Evolutionary conservation across 2,329 filamentous ascomycete genomes (phyloP), one percentile per base, ranked within the genome.

Genomic region (Colletotrichum truncatum): DNA sequence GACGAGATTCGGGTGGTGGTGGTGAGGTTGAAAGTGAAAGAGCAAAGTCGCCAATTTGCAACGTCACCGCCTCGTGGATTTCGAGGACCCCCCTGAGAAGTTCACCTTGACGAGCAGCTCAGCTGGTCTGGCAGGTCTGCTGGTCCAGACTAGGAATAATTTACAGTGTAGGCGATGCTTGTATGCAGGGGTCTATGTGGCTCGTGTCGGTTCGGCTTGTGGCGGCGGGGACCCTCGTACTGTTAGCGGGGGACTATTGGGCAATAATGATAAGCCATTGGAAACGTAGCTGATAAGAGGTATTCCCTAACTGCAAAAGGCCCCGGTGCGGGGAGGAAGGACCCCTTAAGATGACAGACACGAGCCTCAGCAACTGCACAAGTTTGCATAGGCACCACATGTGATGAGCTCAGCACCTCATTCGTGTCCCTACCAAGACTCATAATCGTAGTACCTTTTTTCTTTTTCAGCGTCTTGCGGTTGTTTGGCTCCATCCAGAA

Each of bases 41-140:
- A 36, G 26, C 28, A 59, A 39, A 53, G 54, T 51, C 23, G 55
- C 45, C 21, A 46, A 48, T 46, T 53, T 66, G 64, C 59, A 66
- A 64, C 60, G 64, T 66, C 64, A 66, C 64, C 53, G 60, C 64
- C 65, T 66, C 53, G 52, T 58, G 64, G 28, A 43, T 51, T 21
- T 45, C 45, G 30, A 61, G 43, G 39, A 43, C 26, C 38, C 60
- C 53, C 62, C 62, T 60, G 48, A 48, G 23, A 60, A 56, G 61
- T 54, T 53, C 55, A 60, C 46, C 61, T 64, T 51, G 54, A 59
- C 26, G 36, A 52, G 43, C 61, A 45, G 38, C 26, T 38, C 26
- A 46, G 26, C 39, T 46, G 54, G 30, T n/a, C 28, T 32, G 39
- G 26, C 7, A 45, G 26, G 39, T 32, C 28, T 30, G 39, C 36